phyloP scores from a whole-genome alignment of 441 rosid species.

The Croton laevigatus region DNA sequence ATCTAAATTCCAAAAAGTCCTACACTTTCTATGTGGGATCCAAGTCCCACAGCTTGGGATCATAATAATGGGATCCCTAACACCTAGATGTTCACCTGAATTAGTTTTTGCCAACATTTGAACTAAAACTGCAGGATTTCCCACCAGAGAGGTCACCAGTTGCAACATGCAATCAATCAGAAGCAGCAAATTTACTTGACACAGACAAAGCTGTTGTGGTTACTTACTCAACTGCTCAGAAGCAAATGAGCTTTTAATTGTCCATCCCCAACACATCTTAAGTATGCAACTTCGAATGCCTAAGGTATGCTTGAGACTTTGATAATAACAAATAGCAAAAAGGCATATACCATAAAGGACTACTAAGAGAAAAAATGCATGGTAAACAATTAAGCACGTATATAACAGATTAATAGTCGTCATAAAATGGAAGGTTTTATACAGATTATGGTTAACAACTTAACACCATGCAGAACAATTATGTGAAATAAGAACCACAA shows the following conservation, averaged over 20 bases:
- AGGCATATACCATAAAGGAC: neutral
- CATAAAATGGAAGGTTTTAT: neutral
- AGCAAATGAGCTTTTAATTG: neutral
- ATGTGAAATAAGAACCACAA: neutral
- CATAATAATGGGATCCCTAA: neutral
- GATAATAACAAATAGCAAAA: neutral
- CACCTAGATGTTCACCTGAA: neutral
- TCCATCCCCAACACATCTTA: neutral
- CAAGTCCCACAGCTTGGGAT: no score
- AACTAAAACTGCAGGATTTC: neutral
- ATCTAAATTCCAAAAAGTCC: no score
- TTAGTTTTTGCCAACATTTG: neutral
- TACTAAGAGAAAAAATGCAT: neutral
- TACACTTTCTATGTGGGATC: no score
- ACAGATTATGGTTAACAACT: neutral
- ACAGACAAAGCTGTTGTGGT: neutral
- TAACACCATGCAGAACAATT: constrained; percentile 1
- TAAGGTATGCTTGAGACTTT: neutral
- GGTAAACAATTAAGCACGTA: neutral
- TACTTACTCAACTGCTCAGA: no score
- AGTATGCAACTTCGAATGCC: neutral
- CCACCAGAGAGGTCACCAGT: no score
- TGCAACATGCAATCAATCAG: neutral
- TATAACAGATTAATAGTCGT: neutral
- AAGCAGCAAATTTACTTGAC: neutral